Evolutionary conservation across 441 rosid species (phyloP), one percentile per base, ranked within the genome.

Genomic region (Aquilaria agallochum): DNA sequence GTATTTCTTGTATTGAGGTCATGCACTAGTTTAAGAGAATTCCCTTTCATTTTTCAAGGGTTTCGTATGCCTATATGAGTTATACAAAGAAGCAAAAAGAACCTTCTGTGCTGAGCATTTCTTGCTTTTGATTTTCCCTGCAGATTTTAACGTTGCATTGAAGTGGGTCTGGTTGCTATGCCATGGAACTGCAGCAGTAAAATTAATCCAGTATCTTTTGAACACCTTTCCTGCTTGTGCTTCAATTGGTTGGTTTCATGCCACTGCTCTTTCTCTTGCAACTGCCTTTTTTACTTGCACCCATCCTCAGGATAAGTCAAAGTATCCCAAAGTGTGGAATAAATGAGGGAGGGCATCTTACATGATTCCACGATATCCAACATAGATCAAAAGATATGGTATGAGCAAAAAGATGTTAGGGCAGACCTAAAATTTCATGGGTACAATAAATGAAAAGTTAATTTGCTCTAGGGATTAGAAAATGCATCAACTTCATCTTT

Each of bases 101-200:
- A 60, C 46, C 27, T 58, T 3, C 13, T 4, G 2, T 58, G 5
- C 31, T n/a, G 3, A 56, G 42, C 30, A 32, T 32, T 49, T 59
- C 47, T 20, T 58, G 27, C 42, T 31, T 53, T 42, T 63, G 11
- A 68, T 58, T 61, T 36, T 36, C 42, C 74, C 50, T 58, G 59
- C 84, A 95, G 99, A 95, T 34, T 67, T 84, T 64, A 85, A 75
- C 59, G 77, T 77, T 45, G 75, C 71, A 3, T 51, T 83, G 20
- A 85, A 82, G 69, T 70, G 83, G 55, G 31, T 77, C 72, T 95
- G 98, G 97, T 80, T 88, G 69, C 70, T 87, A 42, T 68, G 78
- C 64, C 98, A 95, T 72, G 99, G 97, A 60, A 63, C 86, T 70
- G 88, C 88, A 9, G 85, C 89, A 20, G 88, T 88, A 55, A 76